Percentiles rank a stretch among this genome's conserved stretches.
These are phyloP conservation scores for Thuidium tamariscinum DNA, from an alignment of 225 moss, liverwort and hornwort species.

Conservation along the genomic window DNA sequence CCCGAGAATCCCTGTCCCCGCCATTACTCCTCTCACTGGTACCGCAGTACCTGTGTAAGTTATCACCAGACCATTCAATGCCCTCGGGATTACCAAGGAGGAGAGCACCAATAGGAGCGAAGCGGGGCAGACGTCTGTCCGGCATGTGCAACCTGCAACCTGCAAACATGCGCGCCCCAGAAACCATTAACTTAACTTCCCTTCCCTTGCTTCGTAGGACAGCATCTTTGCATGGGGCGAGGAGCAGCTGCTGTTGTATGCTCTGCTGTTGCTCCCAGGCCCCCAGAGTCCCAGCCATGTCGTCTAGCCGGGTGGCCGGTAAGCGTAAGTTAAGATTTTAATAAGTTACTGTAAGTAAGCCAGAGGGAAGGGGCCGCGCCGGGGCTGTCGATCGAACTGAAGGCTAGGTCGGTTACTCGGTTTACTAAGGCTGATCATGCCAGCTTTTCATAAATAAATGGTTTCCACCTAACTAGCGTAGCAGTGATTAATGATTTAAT, in stretches of 20 bases:
- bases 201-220: neutral
- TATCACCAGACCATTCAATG: neutral
- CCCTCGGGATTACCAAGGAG: neutral
- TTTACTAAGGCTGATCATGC: neutral
- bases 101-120: neutral
- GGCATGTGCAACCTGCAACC: neutral
- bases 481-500: no score
- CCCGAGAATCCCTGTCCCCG: neutral
- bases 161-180: neutral
- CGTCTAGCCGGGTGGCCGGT: neutral
- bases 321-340: no score
- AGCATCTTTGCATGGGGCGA: neutral
- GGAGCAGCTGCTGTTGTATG: neutral
- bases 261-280: no score
- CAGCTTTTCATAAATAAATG: no score
- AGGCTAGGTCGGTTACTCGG: no score
- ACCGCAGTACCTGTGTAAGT: neutral
- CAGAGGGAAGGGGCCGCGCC: neutral
- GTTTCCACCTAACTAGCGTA: neutral
- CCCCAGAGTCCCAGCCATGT: no score
- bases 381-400: neutral
- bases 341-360: no score
- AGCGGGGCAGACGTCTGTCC: neutral
- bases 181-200: neutral
- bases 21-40: neutral